Evolutionary conservation across 1,284 basidiomycete genomes (phyloP).

Genomic region (Xerocomus nothofagi): DNA sequence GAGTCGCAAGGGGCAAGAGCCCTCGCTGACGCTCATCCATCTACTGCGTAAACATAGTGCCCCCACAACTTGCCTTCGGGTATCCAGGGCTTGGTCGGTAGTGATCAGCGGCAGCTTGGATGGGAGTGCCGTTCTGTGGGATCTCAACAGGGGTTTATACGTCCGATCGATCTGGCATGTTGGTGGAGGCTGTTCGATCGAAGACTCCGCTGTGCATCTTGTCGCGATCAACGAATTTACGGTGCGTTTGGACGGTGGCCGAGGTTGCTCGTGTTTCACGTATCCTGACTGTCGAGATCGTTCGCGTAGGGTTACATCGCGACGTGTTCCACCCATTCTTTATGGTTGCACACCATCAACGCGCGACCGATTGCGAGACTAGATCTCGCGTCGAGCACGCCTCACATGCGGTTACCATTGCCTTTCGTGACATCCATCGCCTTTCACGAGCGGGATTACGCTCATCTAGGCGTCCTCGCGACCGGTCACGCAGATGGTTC

Average conservation of each 20-base stretch:
- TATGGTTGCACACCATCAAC: conserved; percentile 83
- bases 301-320: conserved; percentile 72
- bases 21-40: conserved; percentile 53
- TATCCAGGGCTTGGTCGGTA: conserved; percentile 82
- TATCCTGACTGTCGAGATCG: too few species aligned
- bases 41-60: conserved; percentile 78
- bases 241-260: conserved; percentile 48
- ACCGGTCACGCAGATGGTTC: conserved; percentile 67
- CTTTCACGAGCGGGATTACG: conserved; percentile 82
- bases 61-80: conserved; percentile 67
- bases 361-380: conserved; percentile 68
- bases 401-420: conserved; percentile 41
- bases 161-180: conserved; percentile 75
- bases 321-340: conserved; percentile 66
- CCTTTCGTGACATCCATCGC: conserved; percentile 64
- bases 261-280: too few species aligned
- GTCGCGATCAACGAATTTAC: conserved; percentile 85
- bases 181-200: conserved; percentile 35
- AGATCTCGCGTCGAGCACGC: conserved; percentile 48
- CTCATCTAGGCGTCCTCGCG: conserved; percentile 65
- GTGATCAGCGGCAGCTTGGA: conserved; percentile 85
- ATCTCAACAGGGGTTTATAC: conserved; percentile 81
- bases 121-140: conserved; percentile 87
- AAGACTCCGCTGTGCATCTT: conserved; percentile 56
- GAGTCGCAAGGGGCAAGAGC: conserved; percentile 29